These are phyloP conservation scores for Didymella keratinophila DNA, from an alignment of 2,329 filamentous ascomycete species.

Conservation along the genomic window DNA sequence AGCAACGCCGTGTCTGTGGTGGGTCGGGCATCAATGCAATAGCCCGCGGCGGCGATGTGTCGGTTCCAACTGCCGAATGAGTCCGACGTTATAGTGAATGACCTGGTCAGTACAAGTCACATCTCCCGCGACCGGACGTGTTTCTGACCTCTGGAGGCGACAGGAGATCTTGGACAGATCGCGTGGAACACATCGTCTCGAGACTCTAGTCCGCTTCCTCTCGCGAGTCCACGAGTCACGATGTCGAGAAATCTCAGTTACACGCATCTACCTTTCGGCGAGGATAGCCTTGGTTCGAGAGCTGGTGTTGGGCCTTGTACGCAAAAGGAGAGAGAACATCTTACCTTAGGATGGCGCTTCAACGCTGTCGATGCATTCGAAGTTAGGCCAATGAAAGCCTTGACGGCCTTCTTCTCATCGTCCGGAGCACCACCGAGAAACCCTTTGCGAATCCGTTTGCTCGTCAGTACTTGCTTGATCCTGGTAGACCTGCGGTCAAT, in stretches of 20 bases:
- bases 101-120: not conserved
- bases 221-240: not conserved
- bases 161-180: not conserved
- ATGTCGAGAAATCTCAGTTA: not conserved
- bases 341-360: conserved; percentile 85
- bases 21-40: conserved; percentile 10
- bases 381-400: conserved; percentile 67
- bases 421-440: conserved; percentile 68
- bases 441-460: conserved; percentile 66
- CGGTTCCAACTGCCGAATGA: conserved; percentile 1
- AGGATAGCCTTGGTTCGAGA: not conserved
- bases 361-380: conserved; percentile 76
- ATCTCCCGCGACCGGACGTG: not conserved
- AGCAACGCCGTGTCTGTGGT: not conserved
- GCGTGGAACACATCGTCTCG: not conserved
- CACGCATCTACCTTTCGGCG: not conserved
- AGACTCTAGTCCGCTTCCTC: not conserved
- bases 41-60: conserved; percentile 2
- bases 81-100: conserved; percentile 6
- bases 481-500: conserved; percentile 76
- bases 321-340: conserved; percentile 27
- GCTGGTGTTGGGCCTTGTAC: not conserved
- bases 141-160: not conserved
- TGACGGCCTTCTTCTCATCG: conserved; percentile 67
- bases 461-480: conserved; percentile 72